These are phyloP conservation scores for Wallacemonas sp. DNA, from an alignment of 208 protist species.

Conservation along the genomic window DNA sequence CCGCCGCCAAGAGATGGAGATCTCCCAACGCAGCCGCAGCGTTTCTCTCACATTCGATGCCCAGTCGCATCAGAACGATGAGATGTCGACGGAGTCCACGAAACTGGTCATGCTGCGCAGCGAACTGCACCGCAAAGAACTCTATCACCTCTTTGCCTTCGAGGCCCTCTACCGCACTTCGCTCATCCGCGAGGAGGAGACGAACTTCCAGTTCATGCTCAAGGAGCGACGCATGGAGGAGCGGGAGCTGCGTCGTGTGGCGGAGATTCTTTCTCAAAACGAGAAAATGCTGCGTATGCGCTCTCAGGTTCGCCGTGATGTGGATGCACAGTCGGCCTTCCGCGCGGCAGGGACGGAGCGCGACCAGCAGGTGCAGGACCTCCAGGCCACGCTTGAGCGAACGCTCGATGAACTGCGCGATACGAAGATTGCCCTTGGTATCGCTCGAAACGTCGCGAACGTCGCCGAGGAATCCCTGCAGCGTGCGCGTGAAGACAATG, in stretches of 20 bases:
- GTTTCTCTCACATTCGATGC: constrained; percentile 16
- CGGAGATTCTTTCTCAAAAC: constrained; percentile 8
- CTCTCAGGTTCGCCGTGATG: constrained; percentile 12
- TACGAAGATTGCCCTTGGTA: constrained; percentile 30
- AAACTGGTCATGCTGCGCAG: constrained; percentile 9
- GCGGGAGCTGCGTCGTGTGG: constrained; percentile 18
- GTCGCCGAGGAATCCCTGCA: constrained; percentile 29
- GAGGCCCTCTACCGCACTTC: constrained; percentile 43
- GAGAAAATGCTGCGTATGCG: constrained; percentile 11
- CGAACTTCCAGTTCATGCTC: constrained; percentile 25
- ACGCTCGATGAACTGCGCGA: constrained; percentile 16
- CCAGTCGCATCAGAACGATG: constrained; percentile 7
- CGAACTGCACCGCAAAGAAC: constrained; percentile 28
- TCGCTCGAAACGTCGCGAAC: constrained; percentile 22
- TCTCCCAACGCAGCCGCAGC: constrained; percentile 15
- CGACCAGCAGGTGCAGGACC: constrained; percentile 3
- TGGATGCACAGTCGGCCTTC: background rate
- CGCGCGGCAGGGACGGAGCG: background rate
- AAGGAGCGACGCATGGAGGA: constrained; percentile 18
- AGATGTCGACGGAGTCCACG: constrained; percentile 22
- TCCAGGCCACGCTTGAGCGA: constrained; percentile 12
- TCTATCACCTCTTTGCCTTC: constrained; percentile 29
- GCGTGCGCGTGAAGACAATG: constrained; percentile 16
- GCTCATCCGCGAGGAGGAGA: constrained; percentile 31
- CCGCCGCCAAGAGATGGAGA: constrained; percentile 25